phyloP scores from a whole-genome alignment of 805 yeast species.

The Candida easanensis region DNA sequence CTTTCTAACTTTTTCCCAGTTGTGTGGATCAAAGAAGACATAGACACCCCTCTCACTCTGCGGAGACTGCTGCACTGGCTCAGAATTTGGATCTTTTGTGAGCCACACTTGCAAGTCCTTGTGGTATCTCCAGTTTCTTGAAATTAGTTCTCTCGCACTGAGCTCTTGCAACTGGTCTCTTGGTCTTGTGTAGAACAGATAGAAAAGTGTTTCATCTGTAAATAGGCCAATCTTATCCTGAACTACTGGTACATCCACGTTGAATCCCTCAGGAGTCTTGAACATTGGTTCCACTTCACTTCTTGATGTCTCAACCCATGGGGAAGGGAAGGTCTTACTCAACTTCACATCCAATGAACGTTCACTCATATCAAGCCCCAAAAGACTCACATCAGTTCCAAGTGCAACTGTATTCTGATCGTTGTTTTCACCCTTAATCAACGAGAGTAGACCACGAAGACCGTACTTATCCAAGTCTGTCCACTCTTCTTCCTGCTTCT shows the following conservation, averaged over 20 bases:
- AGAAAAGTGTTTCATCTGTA: slow-evolving; percentile 89
- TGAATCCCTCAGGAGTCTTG: slow-evolving; percentile 50
- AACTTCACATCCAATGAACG: slow-evolving; percentile 37
- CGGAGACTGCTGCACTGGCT: slow-evolving; percentile 76
- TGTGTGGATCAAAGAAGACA: slow-evolving; percentile 90
- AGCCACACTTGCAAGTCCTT: slow-evolving; percentile 95
- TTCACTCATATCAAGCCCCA: slow-evolving; percentile 59
- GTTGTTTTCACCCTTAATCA: slow-evolving; percentile 58
- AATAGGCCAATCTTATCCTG: slow-evolving; percentile 55
- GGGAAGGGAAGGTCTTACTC: slow-evolving; percentile 74
- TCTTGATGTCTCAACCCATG: slow-evolving; percentile 92
- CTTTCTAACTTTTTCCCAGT: slow-evolving; percentile 91
- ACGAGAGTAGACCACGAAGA: slow-evolving; percentile 56
- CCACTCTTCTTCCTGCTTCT: slow-evolving; percentile 12
- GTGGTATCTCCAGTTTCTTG: slow-evolving; percentile 96
- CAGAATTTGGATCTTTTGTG: slow-evolving; percentile 87
- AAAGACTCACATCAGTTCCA: slow-evolving; percentile 68
- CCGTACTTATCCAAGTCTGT: slow-evolving; percentile 64
- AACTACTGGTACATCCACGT: slow-evolving; percentile 13
- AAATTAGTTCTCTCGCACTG: slow-evolving; percentile 86
- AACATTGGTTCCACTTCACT: slow-evolving; percentile 88
- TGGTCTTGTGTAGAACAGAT: slow-evolving; percentile 90
- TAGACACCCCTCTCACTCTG: slow-evolving; percentile 92
- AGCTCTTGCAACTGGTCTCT: slow-evolving; percentile 90
- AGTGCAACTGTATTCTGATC: slow-evolving; percentile 67